Conservation (phyloP, 805 yeast species). For the Candida nitratophila region DNA sequence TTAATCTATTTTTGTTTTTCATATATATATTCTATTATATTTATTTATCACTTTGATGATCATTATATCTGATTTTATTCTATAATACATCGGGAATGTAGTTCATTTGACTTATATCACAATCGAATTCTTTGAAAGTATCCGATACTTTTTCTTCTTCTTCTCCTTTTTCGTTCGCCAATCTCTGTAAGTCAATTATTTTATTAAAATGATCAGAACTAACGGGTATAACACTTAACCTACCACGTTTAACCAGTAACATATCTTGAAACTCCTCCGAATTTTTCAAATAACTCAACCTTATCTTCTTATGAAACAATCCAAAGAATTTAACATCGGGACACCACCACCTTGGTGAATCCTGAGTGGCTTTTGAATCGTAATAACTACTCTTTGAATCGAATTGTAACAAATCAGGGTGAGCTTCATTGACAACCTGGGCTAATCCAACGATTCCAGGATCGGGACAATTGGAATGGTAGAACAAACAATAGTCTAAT, state of each 20-base stretch:
- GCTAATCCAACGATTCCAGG: slow-evolving; percentile 53
- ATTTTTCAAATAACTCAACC: slow-evolving; percentile 32
- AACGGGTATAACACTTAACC: slow-evolving; percentile 48
- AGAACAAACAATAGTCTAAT: slow-evolving; percentile 43
- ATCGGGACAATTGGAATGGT: slow-evolving; percentile 46
- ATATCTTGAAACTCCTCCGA: slow-evolving; percentile 29
- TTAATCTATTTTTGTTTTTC: background rate
- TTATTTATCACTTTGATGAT: background rate
- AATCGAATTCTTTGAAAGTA: background rate
- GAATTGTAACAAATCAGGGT: slow-evolving; percentile 34
- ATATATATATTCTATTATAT: background rate
- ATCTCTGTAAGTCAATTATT: slow-evolving; percentile 31
- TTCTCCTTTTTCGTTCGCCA: too few relatives aligned
- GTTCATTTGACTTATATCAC: background rate
- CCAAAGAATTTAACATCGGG: slow-evolving; percentile 40
- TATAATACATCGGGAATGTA: background rate
- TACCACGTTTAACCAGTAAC: slow-evolving; percentile 39
- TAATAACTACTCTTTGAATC: slow-evolving; percentile 37
- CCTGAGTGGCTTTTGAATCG: slow-evolving; percentile 37
- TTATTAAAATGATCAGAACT: slow-evolving; percentile 33
- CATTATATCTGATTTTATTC: background rate
- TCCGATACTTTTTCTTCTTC: slow-evolving; percentile 3
- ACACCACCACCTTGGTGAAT: slow-evolving; percentile 50
- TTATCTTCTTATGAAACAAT: slow-evolving; percentile 34
- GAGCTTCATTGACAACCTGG: slow-evolving; percentile 25